Percentiles rank a stretch among this genome's conserved stretches.
Evolutionary conservation across 352 stramenopile genomes (phyloP).

Genomic region (Phytopythium litorale): DNA sequence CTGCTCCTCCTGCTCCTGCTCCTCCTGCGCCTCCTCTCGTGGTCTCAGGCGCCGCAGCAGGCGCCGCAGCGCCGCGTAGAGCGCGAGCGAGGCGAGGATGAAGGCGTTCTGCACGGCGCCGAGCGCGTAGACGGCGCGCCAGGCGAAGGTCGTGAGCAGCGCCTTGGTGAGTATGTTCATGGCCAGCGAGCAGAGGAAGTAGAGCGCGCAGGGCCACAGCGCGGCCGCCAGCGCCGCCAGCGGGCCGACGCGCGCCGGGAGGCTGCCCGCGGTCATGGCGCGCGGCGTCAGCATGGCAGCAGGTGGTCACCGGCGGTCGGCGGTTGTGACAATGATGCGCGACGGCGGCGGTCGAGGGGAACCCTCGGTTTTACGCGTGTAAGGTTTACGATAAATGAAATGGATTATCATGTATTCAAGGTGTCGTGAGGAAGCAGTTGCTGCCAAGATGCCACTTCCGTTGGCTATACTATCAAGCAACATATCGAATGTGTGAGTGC

Average conservation of each 20-base stretch:
- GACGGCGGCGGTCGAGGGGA: not conserved
- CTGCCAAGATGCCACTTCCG: no score
- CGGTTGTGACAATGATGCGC: not conserved
- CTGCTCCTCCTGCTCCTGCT: not conserved
- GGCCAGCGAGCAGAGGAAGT: constrained; percentile 58
- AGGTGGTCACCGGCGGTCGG: not conserved
- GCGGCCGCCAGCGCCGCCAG: constrained; percentile 18
- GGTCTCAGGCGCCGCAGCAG: not conserved
- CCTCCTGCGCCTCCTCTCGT: not conserved
- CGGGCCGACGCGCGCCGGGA: not conserved
- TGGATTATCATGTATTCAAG: no score
- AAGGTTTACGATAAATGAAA: no score
- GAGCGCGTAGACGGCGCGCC: constrained; percentile 55
- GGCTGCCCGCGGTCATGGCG: not conserved
- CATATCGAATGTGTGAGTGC: no score
- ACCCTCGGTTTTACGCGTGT: no score
- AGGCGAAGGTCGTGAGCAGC: constrained; percentile 59
- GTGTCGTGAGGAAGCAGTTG: no score
- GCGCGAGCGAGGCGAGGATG: constrained; percentile 34
- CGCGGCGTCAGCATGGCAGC: not conserved
- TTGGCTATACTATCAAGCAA: no score
- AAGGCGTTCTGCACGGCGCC: constrained; percentile 63
- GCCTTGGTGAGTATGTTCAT: constrained; percentile 82
- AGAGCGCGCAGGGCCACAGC: constrained; percentile 62
- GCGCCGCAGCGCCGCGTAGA: constrained; percentile 15